phyloP scores from a whole-genome alignment of 2,329 filamentous ascomycete genomes.

The Cucurbitaria berberidis region DNA sequence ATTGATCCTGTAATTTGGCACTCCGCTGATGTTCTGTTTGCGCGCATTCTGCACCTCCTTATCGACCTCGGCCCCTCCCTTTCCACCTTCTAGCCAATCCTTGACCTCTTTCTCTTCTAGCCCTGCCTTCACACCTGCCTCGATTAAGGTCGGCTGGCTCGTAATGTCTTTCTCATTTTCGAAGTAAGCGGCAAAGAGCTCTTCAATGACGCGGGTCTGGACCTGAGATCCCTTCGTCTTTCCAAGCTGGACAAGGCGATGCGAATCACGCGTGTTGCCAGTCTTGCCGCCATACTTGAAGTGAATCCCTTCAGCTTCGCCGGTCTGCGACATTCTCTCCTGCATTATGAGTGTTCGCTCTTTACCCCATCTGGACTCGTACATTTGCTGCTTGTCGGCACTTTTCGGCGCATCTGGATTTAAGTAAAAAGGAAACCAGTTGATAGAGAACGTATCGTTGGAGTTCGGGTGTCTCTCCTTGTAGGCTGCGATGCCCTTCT shows the following conservation, averaged over 20 bases:
- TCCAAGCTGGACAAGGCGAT: conserved; percentile 73
- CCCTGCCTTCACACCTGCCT: conserved; percentile 52
- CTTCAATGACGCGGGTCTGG: conserved; percentile 51
- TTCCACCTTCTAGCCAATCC: conserved; percentile 53
- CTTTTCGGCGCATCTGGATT: conserved; percentile 68
- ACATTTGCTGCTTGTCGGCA: conserved; percentile 63
- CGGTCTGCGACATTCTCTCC: conserved; percentile 63
- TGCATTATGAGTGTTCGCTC: conserved; percentile 65
- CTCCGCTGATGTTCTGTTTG: conserved; percentile 65
- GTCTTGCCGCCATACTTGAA: conserved; percentile 75
- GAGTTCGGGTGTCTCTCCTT: conserved; percentile 64
- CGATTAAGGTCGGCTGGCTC: conserved; percentile 47
- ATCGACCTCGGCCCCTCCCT: conserved; percentile 54
- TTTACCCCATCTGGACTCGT: conserved; percentile 67
- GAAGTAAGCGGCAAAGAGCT: conserved; percentile 53
- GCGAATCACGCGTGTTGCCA: conserved; percentile 80
- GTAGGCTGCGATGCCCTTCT: conserved; percentile 72
- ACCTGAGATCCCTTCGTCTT: conserved; percentile 60
- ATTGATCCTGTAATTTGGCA: conserved; percentile 78
- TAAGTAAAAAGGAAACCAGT: conserved; percentile 82
- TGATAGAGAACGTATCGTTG: conserved; percentile 72
- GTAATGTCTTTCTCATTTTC: conserved; percentile 58
- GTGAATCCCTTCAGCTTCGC: conserved; percentile 70
- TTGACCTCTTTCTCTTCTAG: conserved; percentile 51
- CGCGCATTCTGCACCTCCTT: conserved; percentile 54